Evolutionary conservation across 2,329 filamentous ascomycete species (phyloP).

Genomic region (Fusarium succisae): DNA sequence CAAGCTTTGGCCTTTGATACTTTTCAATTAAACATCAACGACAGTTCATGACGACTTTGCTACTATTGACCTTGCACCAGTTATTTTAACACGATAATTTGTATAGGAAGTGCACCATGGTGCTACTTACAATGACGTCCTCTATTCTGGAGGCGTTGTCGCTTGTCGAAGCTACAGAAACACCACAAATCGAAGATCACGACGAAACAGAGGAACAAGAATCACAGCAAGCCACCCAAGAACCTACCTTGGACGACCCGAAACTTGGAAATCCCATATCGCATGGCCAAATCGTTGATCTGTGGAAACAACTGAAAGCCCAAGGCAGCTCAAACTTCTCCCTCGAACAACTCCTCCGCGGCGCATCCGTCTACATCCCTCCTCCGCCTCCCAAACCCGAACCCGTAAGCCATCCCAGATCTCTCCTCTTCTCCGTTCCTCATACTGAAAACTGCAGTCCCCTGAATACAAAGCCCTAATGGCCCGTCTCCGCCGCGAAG

Average conservation of each 20-base stretch:
- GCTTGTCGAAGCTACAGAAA: conserved; percentile 38
- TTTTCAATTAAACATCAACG: not conserved
- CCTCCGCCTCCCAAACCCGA: conserved; percentile 83
- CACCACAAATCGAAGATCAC: conserved; percentile 7
- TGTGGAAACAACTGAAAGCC: conserved; percentile 64
- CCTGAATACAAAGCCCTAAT: conserved; percentile 88
- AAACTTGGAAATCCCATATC: conserved; percentile 74
- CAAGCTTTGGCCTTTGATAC: not conserved
- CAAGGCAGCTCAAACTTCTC: conserved; percentile 51
- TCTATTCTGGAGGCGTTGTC: conserved; percentile 71
- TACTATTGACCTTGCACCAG: too few relatives aligned
- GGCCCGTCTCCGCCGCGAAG: conserved; percentile 81
- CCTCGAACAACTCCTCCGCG: conserved; percentile 76
- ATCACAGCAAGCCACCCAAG: conserved; percentile 48
- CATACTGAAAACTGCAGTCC: conserved; percentile 60
- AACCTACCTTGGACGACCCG: conserved; percentile 61
- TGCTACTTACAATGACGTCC: conserved; percentile 79
- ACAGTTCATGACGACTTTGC: not conserved
- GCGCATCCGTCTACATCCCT: conserved; percentile 77
- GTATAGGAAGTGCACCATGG: conserved; percentile 60
- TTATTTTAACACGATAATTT: too few relatives aligned
- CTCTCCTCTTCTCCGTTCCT: not conserved
- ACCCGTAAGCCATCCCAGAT: conserved; percentile 65
- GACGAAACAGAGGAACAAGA: conserved; percentile 30
- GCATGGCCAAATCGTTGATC: conserved; percentile 72